Percentiles rank a stretch among this genome's conserved stretches.
Conservation (phyloP, 2,329 filamentous ascomycete genomes). For the Microsporum canis region DNA sequence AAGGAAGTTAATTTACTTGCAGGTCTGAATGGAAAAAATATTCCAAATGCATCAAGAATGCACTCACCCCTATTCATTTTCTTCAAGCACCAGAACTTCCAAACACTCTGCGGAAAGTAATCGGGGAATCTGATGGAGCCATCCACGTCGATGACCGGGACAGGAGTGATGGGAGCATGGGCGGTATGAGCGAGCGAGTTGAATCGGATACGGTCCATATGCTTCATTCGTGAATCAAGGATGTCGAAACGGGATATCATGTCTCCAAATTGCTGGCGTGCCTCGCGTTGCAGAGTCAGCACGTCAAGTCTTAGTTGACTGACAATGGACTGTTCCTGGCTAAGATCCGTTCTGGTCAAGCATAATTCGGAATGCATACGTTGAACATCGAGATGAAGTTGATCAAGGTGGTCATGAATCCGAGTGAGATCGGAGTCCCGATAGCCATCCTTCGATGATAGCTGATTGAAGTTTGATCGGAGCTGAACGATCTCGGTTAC, state of each 20-base stretch:
- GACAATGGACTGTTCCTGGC: slow-evolving; percentile 27
- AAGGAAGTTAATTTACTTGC: slow-evolving; percentile 4
- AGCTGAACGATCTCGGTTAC: slow-evolving; percentile 25
- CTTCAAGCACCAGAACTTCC: slow-evolving; percentile 34
- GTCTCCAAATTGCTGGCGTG: slow-evolving; percentile 18
- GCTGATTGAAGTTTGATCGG: slow-evolving; percentile 24
- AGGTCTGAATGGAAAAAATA: not conserved
- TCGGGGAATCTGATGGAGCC: slow-evolving; percentile 26
- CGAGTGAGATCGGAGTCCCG: not conserved
- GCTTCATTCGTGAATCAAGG: slow-evolving; percentile 26
- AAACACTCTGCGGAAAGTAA: no score
- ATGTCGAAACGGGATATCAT: slow-evolving; percentile 20
- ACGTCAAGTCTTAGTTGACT: slow-evolving; percentile 29
- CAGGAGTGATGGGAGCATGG: slow-evolving; percentile 28
- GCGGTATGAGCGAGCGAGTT: slow-evolving; percentile 31
- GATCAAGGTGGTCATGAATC: slow-evolving; percentile 18
- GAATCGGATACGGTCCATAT: slow-evolving; percentile 29
- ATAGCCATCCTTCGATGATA: slow-evolving; percentile 21
- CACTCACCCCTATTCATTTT: slow-evolving; percentile 30
- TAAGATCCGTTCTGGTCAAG: slow-evolving; percentile 27
- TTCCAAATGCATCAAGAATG: not conserved
- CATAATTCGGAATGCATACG: slow-evolving; percentile 26
- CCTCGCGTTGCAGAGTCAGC: slow-evolving; percentile 26
- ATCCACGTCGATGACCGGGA: slow-evolving; percentile 27
- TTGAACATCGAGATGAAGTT: slow-evolving; percentile 27